phyloP scores from a whole-genome alignment of 139 green algal species.

The Raphidocelis subcapitata region DNA sequence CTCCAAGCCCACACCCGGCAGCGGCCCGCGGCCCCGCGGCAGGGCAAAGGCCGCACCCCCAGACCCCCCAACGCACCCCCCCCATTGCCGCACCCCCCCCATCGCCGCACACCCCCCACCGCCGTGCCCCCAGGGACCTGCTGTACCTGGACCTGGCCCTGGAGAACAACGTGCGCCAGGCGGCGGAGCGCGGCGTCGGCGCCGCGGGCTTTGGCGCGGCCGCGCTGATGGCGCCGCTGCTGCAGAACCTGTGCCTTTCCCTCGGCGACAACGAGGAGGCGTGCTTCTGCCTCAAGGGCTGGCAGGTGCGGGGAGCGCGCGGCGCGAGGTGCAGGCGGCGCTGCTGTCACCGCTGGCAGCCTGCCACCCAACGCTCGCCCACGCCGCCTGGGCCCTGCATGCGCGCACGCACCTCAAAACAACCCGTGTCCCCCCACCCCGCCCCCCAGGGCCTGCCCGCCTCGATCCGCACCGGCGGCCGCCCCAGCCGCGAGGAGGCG shows the following conservation, averaged over 20 bases:
- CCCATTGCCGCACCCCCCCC: too few species aligned
- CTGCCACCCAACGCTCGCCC: too few species aligned
- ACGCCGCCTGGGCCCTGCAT: too few species aligned
- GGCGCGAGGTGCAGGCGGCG: too few species aligned
- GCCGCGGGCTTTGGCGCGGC: constrained; percentile 66
- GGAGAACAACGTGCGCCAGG: constrained; percentile 67
- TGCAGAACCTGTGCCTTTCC: constrained; percentile 96
- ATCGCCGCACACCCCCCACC: too few species aligned
- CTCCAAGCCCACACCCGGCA: too few species aligned
- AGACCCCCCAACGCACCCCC: too few species aligned
- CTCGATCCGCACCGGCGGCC: constrained; percentile 54
- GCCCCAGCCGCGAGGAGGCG: constrained; percentile 78
- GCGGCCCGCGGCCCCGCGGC: too few species aligned
- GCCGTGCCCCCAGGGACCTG: constrained; percentile 71
- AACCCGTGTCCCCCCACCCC: too few species aligned
- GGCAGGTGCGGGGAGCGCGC: constrained; percentile 30
- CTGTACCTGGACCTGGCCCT: constrained; percentile 98
- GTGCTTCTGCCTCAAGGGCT: constrained; percentile 94
- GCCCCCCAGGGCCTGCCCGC: constrained; percentile 78
- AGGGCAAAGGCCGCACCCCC: too few species aligned
- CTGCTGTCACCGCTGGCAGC: too few species aligned
- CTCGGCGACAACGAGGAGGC: constrained; percentile 95
- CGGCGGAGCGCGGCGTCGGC: constrained; percentile 44
- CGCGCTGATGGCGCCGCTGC: constrained; percentile 84
- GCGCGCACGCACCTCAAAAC: too few species aligned